Conservation (phyloP, 2,329 filamentous ascomycete species). For the Aureobasidium leucospermi region DNA sequence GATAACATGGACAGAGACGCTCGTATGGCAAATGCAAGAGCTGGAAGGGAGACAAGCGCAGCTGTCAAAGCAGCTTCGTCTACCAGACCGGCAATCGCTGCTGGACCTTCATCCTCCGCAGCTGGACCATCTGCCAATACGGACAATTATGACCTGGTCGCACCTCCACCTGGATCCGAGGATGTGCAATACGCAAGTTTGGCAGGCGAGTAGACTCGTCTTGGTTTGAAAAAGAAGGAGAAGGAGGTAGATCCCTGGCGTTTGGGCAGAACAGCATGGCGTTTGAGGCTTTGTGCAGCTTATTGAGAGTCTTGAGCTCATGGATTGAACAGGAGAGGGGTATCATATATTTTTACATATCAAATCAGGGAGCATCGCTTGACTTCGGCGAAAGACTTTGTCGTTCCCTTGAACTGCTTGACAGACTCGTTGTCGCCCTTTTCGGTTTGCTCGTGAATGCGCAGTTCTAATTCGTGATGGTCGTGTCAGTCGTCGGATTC, state of each 20-base stretch:
- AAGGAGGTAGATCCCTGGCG: not conserved
- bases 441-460: constrained; percentile 87
- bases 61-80: constrained; percentile 19
- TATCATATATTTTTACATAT: constrained; percentile 14
- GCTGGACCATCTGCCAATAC: constrained; percentile 40
- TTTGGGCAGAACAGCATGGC: constrained; percentile 15
- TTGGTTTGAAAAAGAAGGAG: not conserved
- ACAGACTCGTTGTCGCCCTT: constrained; percentile 88
- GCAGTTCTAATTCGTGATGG: constrained; percentile 52
- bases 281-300: constrained; percentile 6
- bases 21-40: constrained; percentile 69
- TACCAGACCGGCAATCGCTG: constrained; percentile 17
- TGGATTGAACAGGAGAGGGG: not conserved
- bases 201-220: constrained; percentile 61
- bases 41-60: constrained; percentile 54
- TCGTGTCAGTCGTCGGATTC: constrained; percentile 24
- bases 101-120: constrained; percentile 25
- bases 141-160: constrained; percentile 45
- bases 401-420: constrained; percentile 50
- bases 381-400: constrained; percentile 33
- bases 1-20: constrained; percentile 88
- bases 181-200: constrained; percentile 81
- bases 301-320: not conserved
- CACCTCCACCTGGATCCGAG: constrained; percentile 69
- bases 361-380: constrained; percentile 24